Evolutionary conservation across 169 alveolate species (phyloP).

Genomic region (Theileria sp.): DNA sequence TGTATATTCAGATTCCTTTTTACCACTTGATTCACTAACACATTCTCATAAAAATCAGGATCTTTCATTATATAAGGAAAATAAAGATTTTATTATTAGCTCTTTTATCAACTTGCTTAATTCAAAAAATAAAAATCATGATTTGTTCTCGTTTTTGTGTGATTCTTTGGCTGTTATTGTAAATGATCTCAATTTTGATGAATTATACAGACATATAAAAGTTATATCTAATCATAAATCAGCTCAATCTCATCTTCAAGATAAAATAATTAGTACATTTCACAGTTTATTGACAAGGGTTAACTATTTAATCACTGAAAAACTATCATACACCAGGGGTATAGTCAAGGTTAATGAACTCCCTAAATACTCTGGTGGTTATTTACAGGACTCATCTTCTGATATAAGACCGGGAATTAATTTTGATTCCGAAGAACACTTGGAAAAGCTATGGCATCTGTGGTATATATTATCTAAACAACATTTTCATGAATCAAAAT

Average conservation of each 20-base stretch:
- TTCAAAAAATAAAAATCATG: not conserved
- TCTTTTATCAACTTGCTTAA: not conserved
- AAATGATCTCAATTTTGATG: slow-evolving; percentile 2
- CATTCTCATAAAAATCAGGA: not conserved
- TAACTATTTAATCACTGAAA: not conserved
- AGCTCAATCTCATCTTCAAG: not conserved
- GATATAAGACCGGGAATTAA: not conserved
- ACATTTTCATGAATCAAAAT: not conserved
- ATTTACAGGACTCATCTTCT: not conserved
- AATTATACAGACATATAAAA: not conserved
- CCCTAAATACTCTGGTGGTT: slow-evolving; percentile 4
- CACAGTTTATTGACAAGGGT: slow-evolving; percentile 6
- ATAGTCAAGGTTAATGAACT: slow-evolving; percentile 2
- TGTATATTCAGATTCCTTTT: not conserved
- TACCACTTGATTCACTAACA: not conserved
- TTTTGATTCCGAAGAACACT: not conserved
- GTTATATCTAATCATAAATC: not conserved
- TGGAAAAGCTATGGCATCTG: slow-evolving; percentile 14
- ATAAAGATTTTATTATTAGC: slow-evolving; percentile 3
- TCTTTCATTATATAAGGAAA: not conserved
- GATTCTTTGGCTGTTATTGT: not conserved
- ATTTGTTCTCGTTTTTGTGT: not conserved
- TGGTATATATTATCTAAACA: slow-evolving; percentile 15
- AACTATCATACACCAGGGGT: not conserved
- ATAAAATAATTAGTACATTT: not conserved